Evolutionary conservation across 495 filamentous ascomycete genomes (phyloP).

Genomic region (Bombardia bombarda): DNA sequence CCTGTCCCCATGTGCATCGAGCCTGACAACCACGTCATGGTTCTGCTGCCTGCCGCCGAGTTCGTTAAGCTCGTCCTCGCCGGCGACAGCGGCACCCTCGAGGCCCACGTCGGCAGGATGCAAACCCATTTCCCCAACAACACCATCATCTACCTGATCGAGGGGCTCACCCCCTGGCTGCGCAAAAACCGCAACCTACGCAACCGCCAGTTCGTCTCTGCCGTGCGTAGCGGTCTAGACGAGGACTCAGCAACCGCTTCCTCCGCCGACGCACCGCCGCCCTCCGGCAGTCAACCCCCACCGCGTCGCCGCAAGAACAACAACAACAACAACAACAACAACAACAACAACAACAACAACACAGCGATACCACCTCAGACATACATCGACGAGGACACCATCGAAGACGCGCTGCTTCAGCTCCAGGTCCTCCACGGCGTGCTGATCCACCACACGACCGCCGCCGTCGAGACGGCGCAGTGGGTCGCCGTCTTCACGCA

Average conservation of each 20-base stretch:
- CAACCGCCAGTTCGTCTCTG: slow-evolving; percentile 59
- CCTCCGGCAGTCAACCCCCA: slow-evolving; percentile 6
- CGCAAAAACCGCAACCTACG: slow-evolving; percentile 60
- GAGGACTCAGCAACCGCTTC: too few species aligned
- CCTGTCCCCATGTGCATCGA: slow-evolving; percentile 51
- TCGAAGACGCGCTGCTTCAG: slow-evolving; percentile 66
- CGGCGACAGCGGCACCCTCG: slow-evolving; percentile 40
- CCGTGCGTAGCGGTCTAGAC: slow-evolving; percentile 50
- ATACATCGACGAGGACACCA: slow-evolving; percentile 58
- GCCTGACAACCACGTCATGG: slow-evolving; percentile 60
- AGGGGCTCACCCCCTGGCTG: slow-evolving; percentile 60
- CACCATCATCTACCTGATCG: slow-evolving; percentile 66
- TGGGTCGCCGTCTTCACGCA: slow-evolving; percentile 77
- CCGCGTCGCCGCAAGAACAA: slow-evolving; percentile 26
- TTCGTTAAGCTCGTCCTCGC: slow-evolving; percentile 55
- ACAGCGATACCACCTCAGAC: too few species aligned
- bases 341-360: too few species aligned
- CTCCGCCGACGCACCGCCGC: slow-evolving; percentile 5
- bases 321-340: slow-evolving; percentile 33
- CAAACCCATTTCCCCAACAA: slow-evolving; percentile 44
- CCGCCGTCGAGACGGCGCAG: slow-evolving; percentile 56
- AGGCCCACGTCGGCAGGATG: slow-evolving; percentile 50
- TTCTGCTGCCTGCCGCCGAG: slow-evolving; percentile 56
- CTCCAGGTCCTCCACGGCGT: slow-evolving; percentile 62
- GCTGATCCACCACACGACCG: slow-evolving; percentile 65